Base-by-base conservation (phyloP, 106 monocot species). In the Ottelia alismoides region DNA sequence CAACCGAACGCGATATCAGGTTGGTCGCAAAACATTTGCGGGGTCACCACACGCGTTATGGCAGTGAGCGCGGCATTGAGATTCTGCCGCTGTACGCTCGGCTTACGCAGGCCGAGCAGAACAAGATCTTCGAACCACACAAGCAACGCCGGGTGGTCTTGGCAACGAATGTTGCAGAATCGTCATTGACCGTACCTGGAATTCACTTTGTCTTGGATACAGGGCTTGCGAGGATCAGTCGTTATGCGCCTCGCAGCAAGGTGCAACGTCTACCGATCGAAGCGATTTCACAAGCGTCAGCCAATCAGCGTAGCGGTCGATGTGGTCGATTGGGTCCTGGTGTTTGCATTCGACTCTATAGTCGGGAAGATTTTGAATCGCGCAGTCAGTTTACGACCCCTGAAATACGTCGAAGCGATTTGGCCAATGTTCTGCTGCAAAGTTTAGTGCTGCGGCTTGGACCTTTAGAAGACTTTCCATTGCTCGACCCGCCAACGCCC, bases 31-130 rank as follows among this genome's bases (percentile, higher is more conserved):
- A 80, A 27, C 81, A 87, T 45, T 50, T 77, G 40, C 74, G 81
- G 81, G 81, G 81, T 28, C 77, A 87, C 28, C 77, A 81, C 22
- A 18, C 57, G 47, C 11, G 77, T 74, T 52, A 53, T 66, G 27
- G 81, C n/a, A n/a, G n/a, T n/a, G n/a, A 78, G n/a, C 69, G 81
- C 18, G 74, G 78, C 57, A 80, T 87, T 21, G 71, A 70, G 20
- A 87, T 87, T 26, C 66, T 85, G n/a, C 85, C 85, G 2, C 80
- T 87, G 28, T 87, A 81, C 61, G 81, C 86, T 32, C 86, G 81
- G 59, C 55, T 87, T n/a, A n/a, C 17, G 81, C 86, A 9, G 86
- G 81, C 10, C 81, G 81, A 25, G 62, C 81, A 23, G 77, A 87
- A 68, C 76, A 77, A 5, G 78, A 87, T 67, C 81, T 87, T 25